Percentiles rank a stretch among this genome's conserved stretches.
phyloP scores from a whole-genome alignment of 2,329 filamentous ascomycete genomes.

The Exophiala spinifera region DNA sequence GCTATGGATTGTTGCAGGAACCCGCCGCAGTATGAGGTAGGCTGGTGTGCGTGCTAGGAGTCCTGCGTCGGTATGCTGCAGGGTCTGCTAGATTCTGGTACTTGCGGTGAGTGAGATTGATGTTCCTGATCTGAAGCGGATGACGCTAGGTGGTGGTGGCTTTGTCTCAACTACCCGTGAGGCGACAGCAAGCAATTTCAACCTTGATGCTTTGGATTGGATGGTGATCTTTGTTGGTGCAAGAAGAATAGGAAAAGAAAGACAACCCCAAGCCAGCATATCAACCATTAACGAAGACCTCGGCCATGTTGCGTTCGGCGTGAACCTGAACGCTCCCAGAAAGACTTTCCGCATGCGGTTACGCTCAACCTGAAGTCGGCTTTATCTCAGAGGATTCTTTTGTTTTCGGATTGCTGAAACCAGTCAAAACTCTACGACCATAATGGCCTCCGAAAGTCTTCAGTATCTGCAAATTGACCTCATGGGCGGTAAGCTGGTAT shows the following conservation, averaged over 20 bases:
- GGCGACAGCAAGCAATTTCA: slow-evolving; percentile 18
- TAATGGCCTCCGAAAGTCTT: neutral
- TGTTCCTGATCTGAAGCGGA: slow-evolving; percentile 10
- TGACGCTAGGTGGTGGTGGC: slow-evolving; percentile 14
- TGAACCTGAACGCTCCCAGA: slow-evolving; percentile 13
- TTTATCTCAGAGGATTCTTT: slow-evolving; percentile 16
- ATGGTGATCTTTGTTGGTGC: slow-evolving; percentile 24
- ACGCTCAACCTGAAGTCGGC: slow-evolving; percentile 5
- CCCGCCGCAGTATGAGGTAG: slow-evolving; percentile 10
- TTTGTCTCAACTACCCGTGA: slow-evolving; percentile 26
- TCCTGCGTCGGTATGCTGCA: slow-evolving; percentile 19
- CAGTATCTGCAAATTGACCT: slow-evolving; percentile 3
- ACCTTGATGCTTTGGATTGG: slow-evolving; percentile 11
- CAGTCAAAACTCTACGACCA: slow-evolving; percentile 2
- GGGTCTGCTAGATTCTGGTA: slow-evolving; percentile 7
- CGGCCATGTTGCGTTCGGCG: slow-evolving; percentile 15
- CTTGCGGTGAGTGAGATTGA: slow-evolving; percentile 18
- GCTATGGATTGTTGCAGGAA: slow-evolving; percentile 24
- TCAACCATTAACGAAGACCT: slow-evolving; percentile 17
- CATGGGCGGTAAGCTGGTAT: neutral
- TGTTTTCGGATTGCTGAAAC: slow-evolving; percentile 21
- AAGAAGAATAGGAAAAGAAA: slow-evolving; percentile 23
- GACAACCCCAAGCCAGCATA: slow-evolving; percentile 20
- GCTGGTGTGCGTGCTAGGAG: slow-evolving; percentile 1
- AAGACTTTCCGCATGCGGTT: slow-evolving; percentile 20